A percentile compares a stretch with the other conserved stretches of the same genome.
Conservation (phyloP, 1,284 basidiomycete genomes). For the Cutaneotrichosporon mucoides region DNA sequence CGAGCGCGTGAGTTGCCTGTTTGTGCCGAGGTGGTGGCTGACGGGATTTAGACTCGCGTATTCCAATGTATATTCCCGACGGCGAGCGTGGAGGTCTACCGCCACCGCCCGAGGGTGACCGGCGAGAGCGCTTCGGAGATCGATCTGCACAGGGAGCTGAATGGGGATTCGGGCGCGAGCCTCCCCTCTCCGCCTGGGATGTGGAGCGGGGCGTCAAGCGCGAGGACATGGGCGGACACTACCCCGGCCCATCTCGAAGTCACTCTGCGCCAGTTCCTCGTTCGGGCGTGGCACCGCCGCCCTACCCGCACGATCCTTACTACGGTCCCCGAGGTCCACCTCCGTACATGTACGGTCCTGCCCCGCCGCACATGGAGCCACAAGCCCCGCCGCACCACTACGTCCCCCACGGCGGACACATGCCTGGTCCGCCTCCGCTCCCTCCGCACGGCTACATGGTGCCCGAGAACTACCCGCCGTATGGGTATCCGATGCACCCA, state of each 20-base stretch:
- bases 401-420: neutral
- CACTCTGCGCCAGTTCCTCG: neutral
- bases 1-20: slow-evolving; percentile 7
- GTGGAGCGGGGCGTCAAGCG: neutral
- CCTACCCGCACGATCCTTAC: neutral
- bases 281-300: neutral
- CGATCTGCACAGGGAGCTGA: neutral
- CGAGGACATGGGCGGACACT: neutral
- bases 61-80: neutral
- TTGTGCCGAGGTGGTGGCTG: too few species aligned
- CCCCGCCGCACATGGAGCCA: neutral
- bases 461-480: neutral
- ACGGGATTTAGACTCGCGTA: neutral
- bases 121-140: neutral
- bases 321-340: neutral
- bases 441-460: neutral
- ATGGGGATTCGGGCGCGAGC: neutral
- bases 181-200: neutral
- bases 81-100: too few species aligned
- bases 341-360: neutral
- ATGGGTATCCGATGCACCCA: too few species aligned
- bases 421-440: neutral
- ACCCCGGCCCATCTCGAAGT: neutral
- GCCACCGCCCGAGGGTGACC: neutral
- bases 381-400: neutral